These are phyloP conservation scores for Amylostereum areolatum DNA, from an alignment of 1,284 basidiomycete genomes.

Conservation along the genomic window DNA sequence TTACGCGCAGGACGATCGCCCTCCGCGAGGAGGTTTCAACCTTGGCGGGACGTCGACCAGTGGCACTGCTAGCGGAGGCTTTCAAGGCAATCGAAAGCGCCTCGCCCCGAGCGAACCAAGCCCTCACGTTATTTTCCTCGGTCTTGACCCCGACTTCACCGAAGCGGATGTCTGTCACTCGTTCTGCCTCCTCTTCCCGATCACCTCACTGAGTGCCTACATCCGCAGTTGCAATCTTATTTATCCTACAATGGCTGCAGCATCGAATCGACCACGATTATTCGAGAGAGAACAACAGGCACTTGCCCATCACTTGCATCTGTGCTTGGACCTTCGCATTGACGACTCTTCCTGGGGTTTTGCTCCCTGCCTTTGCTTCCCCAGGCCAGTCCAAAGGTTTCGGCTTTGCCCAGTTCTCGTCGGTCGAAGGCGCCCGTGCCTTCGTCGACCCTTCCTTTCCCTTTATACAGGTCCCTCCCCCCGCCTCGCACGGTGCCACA, in stretches of 20 bases:
- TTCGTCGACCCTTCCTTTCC: constrained; percentile 87
- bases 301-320: constrained; percentile 78
- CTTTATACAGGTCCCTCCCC: constrained; percentile 79
- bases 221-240: constrained; percentile 67
- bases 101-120: constrained; percentile 75
- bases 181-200: constrained; percentile 28
- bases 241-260: constrained; percentile 67
- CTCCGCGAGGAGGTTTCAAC: constrained; percentile 28
- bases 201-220: constrained; percentile 23
- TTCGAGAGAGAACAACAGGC: constrained; percentile 90
- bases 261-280: constrained; percentile 84
- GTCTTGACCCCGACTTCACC: constrained; percentile 82
- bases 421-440: constrained; percentile 74
- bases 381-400: constrained; percentile 88
- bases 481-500: constrained; percentile 72
- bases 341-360: constrained; percentile 49
- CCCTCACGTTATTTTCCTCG: constrained; percentile 87
- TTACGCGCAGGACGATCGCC: constrained; percentile 34
- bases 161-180: constrained; percentile 76
- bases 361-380: constrained; percentile 46
- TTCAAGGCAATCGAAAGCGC: constrained; percentile 57
- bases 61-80: constrained; percentile 32
- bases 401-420: constrained; percentile 88
- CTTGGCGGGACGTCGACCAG: constrained; percentile 32
- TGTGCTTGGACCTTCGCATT: constrained; percentile 56